phyloP scores from a whole-genome alignment of 345 rosid species.

The Syzygium oleosum region DNA sequence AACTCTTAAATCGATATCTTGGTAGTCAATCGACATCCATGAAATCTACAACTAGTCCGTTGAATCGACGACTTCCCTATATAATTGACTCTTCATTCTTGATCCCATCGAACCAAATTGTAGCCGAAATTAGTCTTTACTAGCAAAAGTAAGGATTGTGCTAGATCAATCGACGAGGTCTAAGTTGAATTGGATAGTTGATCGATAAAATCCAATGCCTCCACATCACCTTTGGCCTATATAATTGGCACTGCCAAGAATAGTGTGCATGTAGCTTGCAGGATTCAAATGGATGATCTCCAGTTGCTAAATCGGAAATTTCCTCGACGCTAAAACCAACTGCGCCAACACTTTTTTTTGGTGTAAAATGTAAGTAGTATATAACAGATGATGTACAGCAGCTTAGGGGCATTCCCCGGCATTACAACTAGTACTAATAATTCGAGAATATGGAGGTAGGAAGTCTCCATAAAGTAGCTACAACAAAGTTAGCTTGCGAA shows the following conservation, averaged over 20 bases:
- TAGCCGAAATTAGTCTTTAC: background rate
- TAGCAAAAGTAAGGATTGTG: background rate
- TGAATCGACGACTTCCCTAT: background rate
- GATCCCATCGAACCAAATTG: background rate
- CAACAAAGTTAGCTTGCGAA: too few species aligned
- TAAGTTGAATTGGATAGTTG: background rate
- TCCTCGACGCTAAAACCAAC: background rate
- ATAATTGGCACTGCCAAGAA: background rate
- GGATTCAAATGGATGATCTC: background rate
- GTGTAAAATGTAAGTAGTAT: too few species aligned
- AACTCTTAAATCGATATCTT: background rate
- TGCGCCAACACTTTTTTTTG: background rate
- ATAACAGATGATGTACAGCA: too few species aligned
- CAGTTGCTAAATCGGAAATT: background rate
- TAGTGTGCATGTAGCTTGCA: background rate
- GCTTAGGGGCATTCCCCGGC: too few species aligned
- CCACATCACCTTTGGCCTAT: background rate
- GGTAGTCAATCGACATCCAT: background rate
- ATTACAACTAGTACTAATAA: too few species aligned
- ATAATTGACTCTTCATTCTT: background rate
- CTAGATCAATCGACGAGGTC: background rate
- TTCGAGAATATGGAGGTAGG: too few species aligned
- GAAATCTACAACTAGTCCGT: background rate
- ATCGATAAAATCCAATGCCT: background rate
- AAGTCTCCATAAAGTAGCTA: too few species aligned